These are phyloP conservation scores for Mycena leptocephala DNA, from an alignment of 768 basidiomycete genomes.

Conservation along the genomic window DNA sequence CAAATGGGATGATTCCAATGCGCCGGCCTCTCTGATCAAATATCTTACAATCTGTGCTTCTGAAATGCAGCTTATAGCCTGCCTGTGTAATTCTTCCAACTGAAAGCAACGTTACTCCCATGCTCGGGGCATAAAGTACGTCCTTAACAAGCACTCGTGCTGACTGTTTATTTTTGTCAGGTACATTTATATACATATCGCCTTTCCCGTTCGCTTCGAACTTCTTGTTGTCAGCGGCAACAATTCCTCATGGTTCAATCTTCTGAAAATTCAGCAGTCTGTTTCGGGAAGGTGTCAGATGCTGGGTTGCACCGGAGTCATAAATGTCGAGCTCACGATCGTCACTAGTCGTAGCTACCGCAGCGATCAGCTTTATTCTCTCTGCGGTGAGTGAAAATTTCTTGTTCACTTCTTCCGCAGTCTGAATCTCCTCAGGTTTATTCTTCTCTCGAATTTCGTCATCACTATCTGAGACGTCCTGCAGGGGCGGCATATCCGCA, in stretches of 20 bases:
- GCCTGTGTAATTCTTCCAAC: slow-evolving; percentile 44
- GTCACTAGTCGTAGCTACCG: too few species aligned
- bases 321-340: background rate
- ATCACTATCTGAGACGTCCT: background rate
- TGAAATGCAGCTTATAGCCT: slow-evolving; percentile 42
- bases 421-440: background rate
- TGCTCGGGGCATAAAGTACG: slow-evolving; percentile 43
- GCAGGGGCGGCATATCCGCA: background rate
- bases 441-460: background rate
- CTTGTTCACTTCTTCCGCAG: background rate
- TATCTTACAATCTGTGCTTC: slow-evolving; percentile 40
- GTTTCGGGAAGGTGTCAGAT: background rate
- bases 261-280: background rate
- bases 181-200: background rate
- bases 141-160: too few species aligned
- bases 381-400: background rate
- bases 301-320: background rate
- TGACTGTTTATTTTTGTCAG: too few species aligned
- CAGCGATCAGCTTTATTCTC: background rate
- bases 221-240: background rate
- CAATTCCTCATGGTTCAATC: background rate
- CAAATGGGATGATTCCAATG: slow-evolving; percentile 14
- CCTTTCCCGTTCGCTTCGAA: background rate
- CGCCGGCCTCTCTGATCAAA: slow-evolving; percentile 9
- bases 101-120: slow-evolving; percentile 50